Base-by-base conservation (phyloP, 2,329 filamentous ascomycete genomes). In the Alternaria consortialis region DNA sequence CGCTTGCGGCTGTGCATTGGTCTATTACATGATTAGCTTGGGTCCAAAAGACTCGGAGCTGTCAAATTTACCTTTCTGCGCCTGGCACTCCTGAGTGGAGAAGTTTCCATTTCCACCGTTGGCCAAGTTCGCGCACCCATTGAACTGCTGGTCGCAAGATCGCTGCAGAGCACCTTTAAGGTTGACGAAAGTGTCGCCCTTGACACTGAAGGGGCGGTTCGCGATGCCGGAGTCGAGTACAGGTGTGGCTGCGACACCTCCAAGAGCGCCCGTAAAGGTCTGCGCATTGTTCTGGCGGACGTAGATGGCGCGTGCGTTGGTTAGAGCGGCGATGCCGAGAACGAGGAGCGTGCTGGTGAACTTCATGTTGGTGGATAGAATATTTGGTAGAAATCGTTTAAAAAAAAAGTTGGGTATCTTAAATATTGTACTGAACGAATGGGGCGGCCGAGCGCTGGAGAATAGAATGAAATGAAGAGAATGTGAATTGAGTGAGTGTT, bases 121-220 rank as follows among this genome's bases (percentile, higher is more conserved):
- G 58, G 84, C 85, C 29, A 83, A 83, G 64, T 87, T 79, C 12
- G 84, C 80, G 70, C 88, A 91, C 4, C 74, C 77, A 69, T 89
- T 90, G 79, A 87, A 85, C 79, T 90, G 87, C 60, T 88, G 84
- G 62, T 87, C 84, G 72, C 88, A 91, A 36, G 86, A 84, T 47
- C 88, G 82, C 76, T 88, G 84, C 40, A 85, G 77, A 20, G 88
- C 88, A 9, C 84, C 85, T 3, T 74, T 78, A 65, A 85, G 74
- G 72, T 85, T 85, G 39, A 84, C 84, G 72, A 91, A 90, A 7
- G 73, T 75, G 32, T 66, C 73, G 13, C 69, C 73, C 37, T 70
- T 71, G 52, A 77, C 75, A 13, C 56, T 39, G 43, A 77, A 77
- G 1, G 74, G 75, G 7, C 73, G 37, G 81, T 87, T 79, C 81